These are phyloP conservation scores for Ceratocystis harringtonii DNA, from an alignment of 2,329 filamentous ascomycete species.

Conservation along the genomic window DNA sequence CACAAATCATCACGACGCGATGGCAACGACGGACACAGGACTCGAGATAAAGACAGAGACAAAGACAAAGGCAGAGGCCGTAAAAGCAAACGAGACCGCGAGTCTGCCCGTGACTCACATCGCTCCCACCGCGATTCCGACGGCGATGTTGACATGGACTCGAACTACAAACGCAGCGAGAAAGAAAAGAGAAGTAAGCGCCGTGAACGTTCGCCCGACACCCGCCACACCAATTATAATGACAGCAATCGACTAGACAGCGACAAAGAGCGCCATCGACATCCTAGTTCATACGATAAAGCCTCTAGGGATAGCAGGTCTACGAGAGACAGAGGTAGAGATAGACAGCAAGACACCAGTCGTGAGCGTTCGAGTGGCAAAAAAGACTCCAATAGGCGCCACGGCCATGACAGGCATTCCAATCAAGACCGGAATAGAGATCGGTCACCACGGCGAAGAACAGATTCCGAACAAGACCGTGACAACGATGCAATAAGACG, in stretches of 20 bases:
- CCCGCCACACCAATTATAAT: background rate
- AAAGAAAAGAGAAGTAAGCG: slow-evolving; percentile 12
- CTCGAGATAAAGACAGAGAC: slow-evolving; percentile 19
- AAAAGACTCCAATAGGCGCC: slow-evolving; percentile 21
- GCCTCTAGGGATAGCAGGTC: background rate
- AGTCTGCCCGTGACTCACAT: slow-evolving; percentile 32
- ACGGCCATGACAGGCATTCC: slow-evolving; percentile 19
- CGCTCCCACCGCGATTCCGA: slow-evolving; percentile 25
- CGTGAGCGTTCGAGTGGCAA: background rate
- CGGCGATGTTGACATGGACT: slow-evolving; percentile 18
- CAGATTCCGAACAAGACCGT: slow-evolving; percentile 15
- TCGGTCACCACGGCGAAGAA: slow-evolving; percentile 16
- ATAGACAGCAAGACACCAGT: background rate
- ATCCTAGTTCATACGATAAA: background rate
- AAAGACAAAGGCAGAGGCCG: background rate
- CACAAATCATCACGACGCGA: slow-evolving; percentile 21
- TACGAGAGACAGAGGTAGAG: background rate
- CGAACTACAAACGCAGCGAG: slow-evolving; percentile 22
- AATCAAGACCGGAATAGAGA: slow-evolving; percentile 20
- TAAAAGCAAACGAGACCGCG: background rate
- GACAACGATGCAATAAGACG: slow-evolving; percentile 18
- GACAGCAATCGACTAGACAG: background rate
- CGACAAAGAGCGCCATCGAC: background rate
- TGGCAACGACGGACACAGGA: background rate
- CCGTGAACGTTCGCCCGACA: slow-evolving; percentile 1